phyloP scores from a whole-genome alignment of 1,284 basidiomycete genomes.

The Ustilago crameri region DNA sequence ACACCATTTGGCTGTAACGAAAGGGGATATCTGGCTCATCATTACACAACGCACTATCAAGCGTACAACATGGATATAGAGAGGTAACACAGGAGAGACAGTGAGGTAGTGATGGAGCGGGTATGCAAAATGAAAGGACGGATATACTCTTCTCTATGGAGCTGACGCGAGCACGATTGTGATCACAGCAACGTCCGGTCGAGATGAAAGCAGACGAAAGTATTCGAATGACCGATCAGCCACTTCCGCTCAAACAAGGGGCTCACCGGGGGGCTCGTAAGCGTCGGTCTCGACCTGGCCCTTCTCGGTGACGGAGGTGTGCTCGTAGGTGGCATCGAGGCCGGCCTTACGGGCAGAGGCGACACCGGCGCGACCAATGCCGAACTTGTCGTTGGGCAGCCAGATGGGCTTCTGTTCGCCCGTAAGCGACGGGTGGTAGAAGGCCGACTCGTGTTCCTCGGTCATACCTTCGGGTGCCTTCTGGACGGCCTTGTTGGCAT shows the following conservation, averaged over 20 bases:
- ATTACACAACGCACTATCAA: conserved; percentile 1
- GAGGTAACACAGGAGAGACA: conserved; percentile 2
- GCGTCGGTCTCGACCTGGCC: conserved; percentile 60
- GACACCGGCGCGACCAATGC: conserved; percentile 60
- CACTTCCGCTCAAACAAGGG: conserved; percentile 42
- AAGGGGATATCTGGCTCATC: too few species aligned
- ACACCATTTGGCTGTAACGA: too few species aligned
- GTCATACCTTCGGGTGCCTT: conserved; percentile 20
- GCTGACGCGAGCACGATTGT: neutral
- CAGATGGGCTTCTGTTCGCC: conserved; percentile 63
- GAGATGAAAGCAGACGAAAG: conserved; percentile 5
- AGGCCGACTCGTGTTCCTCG: conserved; percentile 48
- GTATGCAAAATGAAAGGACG: conserved; percentile 7
- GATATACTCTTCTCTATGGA: conserved; percentile 9
- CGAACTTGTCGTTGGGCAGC: conserved; percentile 65
- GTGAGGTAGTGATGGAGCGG: conserved; percentile 1
- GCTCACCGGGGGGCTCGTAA: conserved; percentile 62
- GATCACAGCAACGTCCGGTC: neutral
- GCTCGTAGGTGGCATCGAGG: conserved; percentile 56
- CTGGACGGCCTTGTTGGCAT: conserved; percentile 5
- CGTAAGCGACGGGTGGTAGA: conserved; percentile 60
- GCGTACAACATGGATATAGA: neutral
- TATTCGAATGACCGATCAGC: neutral
- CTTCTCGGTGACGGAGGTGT: conserved; percentile 63
- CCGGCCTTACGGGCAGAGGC: conserved; percentile 58